Evolutionary conservation across 139 green algal genomes (phyloP).

Genomic region (Micractinium sp.): DNA sequence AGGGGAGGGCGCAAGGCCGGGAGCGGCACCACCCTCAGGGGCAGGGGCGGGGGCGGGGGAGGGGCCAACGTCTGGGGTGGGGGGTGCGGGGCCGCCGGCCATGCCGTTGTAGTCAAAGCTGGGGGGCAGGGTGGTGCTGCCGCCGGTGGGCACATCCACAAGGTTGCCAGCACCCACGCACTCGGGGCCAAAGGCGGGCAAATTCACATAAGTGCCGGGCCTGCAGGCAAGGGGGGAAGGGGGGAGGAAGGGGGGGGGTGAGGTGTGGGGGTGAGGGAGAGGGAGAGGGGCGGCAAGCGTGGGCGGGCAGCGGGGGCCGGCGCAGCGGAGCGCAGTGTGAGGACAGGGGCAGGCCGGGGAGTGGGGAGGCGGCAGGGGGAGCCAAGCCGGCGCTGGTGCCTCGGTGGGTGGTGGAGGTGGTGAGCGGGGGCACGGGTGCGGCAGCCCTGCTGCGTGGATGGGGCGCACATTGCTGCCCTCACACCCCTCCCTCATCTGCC

Average conservation of each 20-base stretch:
- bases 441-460: no score
- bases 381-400: no score
- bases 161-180: neutral
- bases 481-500: no score
- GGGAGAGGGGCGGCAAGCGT: neutral
- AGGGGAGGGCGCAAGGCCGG: neutral
- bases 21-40: neutral
- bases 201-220: constrained; percentile 19
- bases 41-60: neutral
- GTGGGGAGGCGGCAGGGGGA: no score
- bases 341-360: no score
- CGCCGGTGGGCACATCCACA: neutral
- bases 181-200: neutral
- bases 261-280: neutral
- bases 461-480: no score
- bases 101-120: constrained; percentile 16
- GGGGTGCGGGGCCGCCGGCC: neutral
- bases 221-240: neutral
- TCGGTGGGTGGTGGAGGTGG: neutral
- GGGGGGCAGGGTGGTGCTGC: constrained; percentile 13
- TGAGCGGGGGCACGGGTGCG: no score
- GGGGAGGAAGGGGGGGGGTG: no score
- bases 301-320: no score
- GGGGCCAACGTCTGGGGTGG: neutral
- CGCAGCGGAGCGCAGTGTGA: neutral